phyloP scores from a whole-genome alignment of 2,329 filamentous ascomycete species.

The Trichoderma atrobrunneum region DNA sequence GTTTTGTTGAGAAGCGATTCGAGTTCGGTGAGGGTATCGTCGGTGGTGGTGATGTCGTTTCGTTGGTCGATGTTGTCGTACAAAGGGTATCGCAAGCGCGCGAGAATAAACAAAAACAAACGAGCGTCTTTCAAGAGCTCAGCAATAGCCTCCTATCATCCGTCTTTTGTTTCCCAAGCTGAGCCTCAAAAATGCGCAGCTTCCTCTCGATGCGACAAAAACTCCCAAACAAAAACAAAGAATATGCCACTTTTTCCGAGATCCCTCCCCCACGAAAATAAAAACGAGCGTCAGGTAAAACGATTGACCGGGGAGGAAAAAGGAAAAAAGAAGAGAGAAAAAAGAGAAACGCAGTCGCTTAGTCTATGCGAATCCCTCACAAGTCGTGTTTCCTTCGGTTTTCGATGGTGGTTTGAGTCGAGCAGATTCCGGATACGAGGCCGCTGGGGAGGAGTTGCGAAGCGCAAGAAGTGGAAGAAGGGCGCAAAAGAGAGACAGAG shows the following conservation, averaged over 20 bases:
- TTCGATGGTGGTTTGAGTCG: background rate
- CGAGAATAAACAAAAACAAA: background rate
- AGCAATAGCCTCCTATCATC: background rate
- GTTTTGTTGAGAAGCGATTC: background rate
- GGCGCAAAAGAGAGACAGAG: background rate
- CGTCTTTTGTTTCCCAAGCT: background rate
- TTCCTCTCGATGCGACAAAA: background rate
- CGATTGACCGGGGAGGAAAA: background rate
- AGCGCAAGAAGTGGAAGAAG: background rate
- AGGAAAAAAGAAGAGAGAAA: background rate
- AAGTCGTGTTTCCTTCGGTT: background rate
- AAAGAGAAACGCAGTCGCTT: background rate
- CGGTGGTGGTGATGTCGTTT: background rate
- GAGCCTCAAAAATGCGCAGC: background rate
- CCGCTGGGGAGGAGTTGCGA: background rate
- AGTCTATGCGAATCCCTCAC: background rate
- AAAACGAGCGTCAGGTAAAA: slow-evolving; percentile 11
- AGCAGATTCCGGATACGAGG: background rate
- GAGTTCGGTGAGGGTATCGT: background rate
- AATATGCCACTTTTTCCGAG: background rate
- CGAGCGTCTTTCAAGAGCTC: background rate
- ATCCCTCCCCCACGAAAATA: background rate
- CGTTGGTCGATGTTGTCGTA: background rate
- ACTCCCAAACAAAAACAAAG: background rate
- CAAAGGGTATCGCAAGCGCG: background rate